Percentiles rank a stretch among this genome's conserved stretches.
phyloP scores from a whole-genome alignment of 345 rosid species.

The Schrenkiella parvula region DNA sequence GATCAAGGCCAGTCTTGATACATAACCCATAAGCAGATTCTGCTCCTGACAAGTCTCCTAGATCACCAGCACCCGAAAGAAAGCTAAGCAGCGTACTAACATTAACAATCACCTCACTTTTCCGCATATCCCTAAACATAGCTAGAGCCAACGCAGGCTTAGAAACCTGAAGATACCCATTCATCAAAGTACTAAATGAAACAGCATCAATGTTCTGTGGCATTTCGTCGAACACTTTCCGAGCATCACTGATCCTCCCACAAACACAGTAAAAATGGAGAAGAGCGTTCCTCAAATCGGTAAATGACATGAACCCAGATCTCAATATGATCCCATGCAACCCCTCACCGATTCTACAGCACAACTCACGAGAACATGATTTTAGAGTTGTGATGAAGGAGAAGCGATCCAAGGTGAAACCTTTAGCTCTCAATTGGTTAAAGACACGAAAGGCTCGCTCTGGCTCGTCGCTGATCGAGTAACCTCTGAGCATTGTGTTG shows the following conservation, averaged over 20 bases:
- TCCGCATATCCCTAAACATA: constrained; percentile 40
- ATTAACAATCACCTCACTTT: constrained; percentile 26
- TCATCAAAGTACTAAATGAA: constrained; percentile 57
- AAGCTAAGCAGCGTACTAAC: constrained; percentile 41
- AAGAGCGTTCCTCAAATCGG: constrained; percentile 48
- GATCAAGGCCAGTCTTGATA: constrained; percentile 43
- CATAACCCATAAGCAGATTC: constrained; percentile 46
- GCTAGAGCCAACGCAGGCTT: constrained; percentile 28
- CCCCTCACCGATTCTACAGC: constrained; percentile 32
- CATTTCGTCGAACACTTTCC: constrained; percentile 55
- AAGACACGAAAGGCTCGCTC: constrained; percentile 45
- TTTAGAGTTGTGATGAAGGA: constrained; percentile 53
- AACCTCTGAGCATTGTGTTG: constrained; percentile 56
- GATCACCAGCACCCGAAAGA: constrained; percentile 39
- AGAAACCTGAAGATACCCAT: constrained; percentile 40
- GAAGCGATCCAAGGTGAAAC: constrained; percentile 49
- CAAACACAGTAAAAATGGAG: constrained; percentile 40
- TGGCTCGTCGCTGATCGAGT: constrained; percentile 46
- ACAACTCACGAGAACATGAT: constrained; percentile 40
- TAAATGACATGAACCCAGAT: constrained; percentile 44
- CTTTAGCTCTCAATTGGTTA: constrained; percentile 48
- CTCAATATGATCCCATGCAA: constrained; percentile 32
- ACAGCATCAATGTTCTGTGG: constrained; percentile 43
- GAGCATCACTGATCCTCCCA: constrained; percentile 39
- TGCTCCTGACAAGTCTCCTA: constrained; percentile 37